Evolutionary conservation across 2,329 filamentous ascomycete species (phyloP).

Genomic region (Aspergillus sp.): DNA sequence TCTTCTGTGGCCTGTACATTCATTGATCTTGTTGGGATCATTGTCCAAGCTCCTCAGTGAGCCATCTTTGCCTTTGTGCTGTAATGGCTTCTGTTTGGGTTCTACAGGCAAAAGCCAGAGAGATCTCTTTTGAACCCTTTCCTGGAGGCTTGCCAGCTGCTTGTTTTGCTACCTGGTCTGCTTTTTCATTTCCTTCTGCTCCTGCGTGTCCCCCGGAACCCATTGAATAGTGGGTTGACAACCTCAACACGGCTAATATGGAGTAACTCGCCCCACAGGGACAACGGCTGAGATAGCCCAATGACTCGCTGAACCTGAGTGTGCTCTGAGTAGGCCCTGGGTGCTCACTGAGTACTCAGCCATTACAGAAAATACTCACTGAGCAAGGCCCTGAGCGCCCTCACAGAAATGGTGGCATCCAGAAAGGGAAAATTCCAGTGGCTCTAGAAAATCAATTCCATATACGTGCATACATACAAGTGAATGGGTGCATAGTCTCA

Average conservation of each 20-base stretch:
- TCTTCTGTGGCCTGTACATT: not conserved
- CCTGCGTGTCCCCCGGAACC: slow-evolving; percentile 3
- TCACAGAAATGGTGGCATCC: no score
- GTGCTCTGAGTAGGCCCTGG: no score
- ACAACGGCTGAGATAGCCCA: no score
- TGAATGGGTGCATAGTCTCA: slow-evolving; percentile 4
- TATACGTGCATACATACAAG: not conserved
- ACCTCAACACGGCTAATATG: no score
- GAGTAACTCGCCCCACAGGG: no score
- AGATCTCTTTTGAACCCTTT: not conserved
- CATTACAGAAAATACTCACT: no score
- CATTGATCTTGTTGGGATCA: not conserved
- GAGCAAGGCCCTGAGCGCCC: no score
- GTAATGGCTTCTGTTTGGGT: not conserved
- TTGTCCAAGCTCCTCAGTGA: not conserved
- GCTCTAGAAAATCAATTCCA: no score
- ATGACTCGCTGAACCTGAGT: no score
- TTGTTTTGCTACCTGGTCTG: slow-evolving; percentile 5
- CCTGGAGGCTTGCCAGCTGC: slow-evolving; percentile 1
- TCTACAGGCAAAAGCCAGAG: not conserved
- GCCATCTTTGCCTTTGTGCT: not conserved
- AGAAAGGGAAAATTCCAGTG: no score
- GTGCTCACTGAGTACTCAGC: no score
- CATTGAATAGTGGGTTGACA: not conserved
- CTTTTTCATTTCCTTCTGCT: slow-evolving; percentile 3